These are phyloP conservation scores for Dryadomyces quercus-mongolicae DNA, from an alignment of 2,329 filamentous ascomycete genomes.

Conservation along the genomic window DNA sequence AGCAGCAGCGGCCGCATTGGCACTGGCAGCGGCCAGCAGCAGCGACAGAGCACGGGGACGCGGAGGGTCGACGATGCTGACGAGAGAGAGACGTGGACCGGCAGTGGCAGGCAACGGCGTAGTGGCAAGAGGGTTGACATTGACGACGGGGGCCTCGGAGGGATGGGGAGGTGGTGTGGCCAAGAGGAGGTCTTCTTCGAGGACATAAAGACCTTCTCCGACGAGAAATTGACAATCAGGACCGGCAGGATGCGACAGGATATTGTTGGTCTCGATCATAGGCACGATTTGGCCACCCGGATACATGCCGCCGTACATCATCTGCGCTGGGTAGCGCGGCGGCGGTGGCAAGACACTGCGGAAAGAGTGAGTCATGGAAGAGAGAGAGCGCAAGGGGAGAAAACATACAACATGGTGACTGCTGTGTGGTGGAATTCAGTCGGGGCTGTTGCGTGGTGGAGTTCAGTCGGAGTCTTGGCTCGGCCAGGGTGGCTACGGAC, in stretches of 20 bases:
- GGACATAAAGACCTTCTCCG: conserved; percentile 87
- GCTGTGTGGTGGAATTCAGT: no score
- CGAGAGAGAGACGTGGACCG: conserved; percentile 73
- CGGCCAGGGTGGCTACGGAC: no score
- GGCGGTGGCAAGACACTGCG: conserved; percentile 73
- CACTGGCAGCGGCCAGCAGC: conserved; percentile 30
- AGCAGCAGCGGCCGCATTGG: conserved; percentile 28
- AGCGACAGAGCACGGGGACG: conserved; percentile 39
- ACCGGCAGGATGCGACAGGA: conserved; percentile 64
- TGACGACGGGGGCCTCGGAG: conserved; percentile 76
- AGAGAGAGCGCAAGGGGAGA: background rate
- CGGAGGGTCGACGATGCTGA: conserved; percentile 54
- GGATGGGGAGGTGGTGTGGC: conserved; percentile 93
- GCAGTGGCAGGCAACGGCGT: conserved; percentile 70
- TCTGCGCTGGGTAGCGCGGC: conserved; percentile 65
- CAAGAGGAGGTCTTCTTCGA: conserved; percentile 83
- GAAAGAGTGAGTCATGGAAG: background rate
- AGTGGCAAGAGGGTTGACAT: conserved; percentile 84
- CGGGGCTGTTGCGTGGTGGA: no score
- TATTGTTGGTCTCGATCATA: conserved; percentile 91
- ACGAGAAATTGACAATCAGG: conserved; percentile 83
- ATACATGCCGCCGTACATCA: conserved; percentile 60
- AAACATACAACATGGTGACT: conserved; percentile 9
- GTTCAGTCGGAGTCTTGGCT: no score
- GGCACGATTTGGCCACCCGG: conserved; percentile 56